These are phyloP conservation scores for Conringia planisiliqua DNA, from an alignment of 345 rosid genomes.

Conservation along the genomic window DNA sequence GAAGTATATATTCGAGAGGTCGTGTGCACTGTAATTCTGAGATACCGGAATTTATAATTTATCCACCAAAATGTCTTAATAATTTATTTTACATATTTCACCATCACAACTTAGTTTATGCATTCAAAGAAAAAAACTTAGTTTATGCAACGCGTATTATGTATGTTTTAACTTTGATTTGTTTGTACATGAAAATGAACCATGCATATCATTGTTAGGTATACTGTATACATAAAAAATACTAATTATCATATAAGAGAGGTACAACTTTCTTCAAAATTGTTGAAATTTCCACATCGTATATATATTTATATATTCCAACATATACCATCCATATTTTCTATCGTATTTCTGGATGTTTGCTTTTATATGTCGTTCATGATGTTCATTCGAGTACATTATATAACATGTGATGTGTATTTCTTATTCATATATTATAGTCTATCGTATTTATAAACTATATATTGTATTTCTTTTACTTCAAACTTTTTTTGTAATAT, in stretches of 20 bases:
- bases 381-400: not conserved
- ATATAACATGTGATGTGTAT: not conserved
- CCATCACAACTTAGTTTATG: not conserved
- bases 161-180: not conserved
- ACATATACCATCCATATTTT: not conserved
- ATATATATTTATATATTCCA: not conserved
- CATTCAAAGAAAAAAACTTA: not conserved
- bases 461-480: not conserved
- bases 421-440: too few relatives aligned
- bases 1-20: not conserved
- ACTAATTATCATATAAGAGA: not conserved
- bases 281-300: conserved; percentile 19
- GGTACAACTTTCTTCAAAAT: not conserved
- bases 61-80: not conserved
- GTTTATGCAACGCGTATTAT: not conserved
- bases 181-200: not conserved
- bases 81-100: not conserved
- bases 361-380: not conserved
- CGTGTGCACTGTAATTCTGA: not conserved
- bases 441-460: too few relatives aligned
- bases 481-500: not conserved
- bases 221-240: not conserved
- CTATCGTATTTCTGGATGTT: not conserved
- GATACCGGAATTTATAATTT: not conserved
- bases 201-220: conserved; percentile 5